Evolutionary conservation across 768 basidiomycete genomes (phyloP).

Genomic region (Tulasnella sp.): DNA sequence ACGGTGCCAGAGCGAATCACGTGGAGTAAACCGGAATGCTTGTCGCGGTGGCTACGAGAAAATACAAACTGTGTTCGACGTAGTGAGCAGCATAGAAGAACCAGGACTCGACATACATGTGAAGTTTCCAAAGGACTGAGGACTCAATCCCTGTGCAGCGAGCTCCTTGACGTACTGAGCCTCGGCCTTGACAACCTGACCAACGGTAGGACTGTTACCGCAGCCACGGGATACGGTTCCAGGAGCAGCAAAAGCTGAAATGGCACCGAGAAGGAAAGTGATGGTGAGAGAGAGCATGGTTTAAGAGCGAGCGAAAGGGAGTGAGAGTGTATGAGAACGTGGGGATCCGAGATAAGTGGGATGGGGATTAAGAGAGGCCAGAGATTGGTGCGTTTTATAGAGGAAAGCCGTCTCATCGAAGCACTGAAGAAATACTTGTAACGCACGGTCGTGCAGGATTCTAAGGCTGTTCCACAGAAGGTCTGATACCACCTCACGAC

Average conservation of each 20-base stretch:
- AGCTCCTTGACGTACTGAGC: conserved; percentile 10
- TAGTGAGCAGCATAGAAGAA: too few relatives aligned
- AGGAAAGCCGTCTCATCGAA: neutral
- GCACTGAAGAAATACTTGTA: too few relatives aligned
- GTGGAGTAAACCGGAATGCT: conserved; percentile 26
- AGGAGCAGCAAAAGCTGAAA: conserved; percentile 13
- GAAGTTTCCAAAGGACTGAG: neutral
- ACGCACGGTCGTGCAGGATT: neutral
- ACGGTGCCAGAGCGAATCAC: conserved; percentile 22
- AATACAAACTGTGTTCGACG: too few relatives aligned
- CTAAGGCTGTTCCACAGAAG: neutral
- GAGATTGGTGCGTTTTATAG: neutral
- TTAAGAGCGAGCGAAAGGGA: neutral
- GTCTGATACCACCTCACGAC: too few relatives aligned
- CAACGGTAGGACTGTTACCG: neutral
- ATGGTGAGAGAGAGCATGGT: neutral
- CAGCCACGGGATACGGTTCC: neutral
- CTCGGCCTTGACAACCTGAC: conserved; percentile 24
- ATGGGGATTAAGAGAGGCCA: neutral
- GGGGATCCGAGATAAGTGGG: neutral
- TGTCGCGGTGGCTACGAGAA: neutral
- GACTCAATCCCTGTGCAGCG: neutral
- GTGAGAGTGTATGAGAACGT: neutral
- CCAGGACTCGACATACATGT: neutral
- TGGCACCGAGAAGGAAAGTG: neutral